A percentile compares a stretch with the other conserved stretches of the same genome.
These are phyloP conservation scores for Pseudopyricularia cyperi DNA, from an alignment of 2,329 filamentous ascomycete species.

Conservation along the genomic window DNA sequence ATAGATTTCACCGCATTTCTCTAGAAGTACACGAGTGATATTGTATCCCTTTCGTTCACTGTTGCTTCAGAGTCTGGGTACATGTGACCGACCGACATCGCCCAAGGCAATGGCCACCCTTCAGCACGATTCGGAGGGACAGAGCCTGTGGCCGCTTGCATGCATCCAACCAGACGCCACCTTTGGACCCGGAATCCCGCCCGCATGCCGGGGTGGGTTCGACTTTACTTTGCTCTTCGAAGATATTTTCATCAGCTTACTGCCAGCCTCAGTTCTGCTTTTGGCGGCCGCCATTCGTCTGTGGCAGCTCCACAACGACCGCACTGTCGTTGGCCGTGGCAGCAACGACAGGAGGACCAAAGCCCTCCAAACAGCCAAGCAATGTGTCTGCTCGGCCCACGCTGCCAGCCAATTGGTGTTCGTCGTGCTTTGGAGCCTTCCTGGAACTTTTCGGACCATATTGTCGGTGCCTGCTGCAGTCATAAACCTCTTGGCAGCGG, in stretches of 20 bases:
- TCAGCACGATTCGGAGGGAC: not conserved
- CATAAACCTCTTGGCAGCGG: not conserved
- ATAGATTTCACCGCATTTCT: no score
- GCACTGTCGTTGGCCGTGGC: no score
- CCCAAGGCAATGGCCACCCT: no score
- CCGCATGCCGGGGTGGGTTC: conserved; percentile 7
- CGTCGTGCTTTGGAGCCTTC: not conserved
- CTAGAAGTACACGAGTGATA: no score
- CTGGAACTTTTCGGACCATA: not conserved
- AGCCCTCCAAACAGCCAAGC: not conserved
- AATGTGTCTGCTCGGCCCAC: not conserved
- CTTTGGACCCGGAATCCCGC: conserved; percentile 6
- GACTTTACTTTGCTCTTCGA: conserved; percentile 10
- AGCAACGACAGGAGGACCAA: no score
- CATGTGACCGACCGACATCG: no score
- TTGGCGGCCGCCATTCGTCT: not conserved
- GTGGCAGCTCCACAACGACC: not conserved
- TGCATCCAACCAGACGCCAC: conserved; percentile 1
- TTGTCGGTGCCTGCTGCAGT: not conserved
- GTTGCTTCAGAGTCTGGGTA: no score
- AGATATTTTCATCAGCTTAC: conserved; percentile 5
- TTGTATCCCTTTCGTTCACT: no score
- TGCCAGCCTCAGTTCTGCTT: conserved; percentile 3
- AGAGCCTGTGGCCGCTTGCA: not conserved
- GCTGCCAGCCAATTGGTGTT: not conserved